A percentile compares a stretch with the other conserved stretches of the same genome.
Evolutionary conservation across 2,329 filamentous ascomycete species (phyloP).

Genomic region (Botryotinia calthae): DNA sequence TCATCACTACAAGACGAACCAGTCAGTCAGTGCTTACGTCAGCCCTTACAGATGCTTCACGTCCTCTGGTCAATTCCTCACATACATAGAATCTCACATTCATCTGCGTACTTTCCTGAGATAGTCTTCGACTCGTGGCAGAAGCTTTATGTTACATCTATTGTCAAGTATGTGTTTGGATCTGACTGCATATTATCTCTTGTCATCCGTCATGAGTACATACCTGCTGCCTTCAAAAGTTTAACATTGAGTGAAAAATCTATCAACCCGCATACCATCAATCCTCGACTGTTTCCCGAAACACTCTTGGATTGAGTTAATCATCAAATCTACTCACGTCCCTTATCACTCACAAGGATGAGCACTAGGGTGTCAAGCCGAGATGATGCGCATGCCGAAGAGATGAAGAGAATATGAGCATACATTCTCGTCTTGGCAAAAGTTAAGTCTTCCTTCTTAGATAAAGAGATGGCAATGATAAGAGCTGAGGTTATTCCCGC

Average conservation of each 20-base stretch:
- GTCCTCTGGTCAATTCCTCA: background rate
- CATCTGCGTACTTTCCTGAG: background rate
- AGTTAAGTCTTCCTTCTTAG: background rate
- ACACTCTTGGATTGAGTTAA: background rate
- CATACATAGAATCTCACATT: background rate
- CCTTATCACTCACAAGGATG: background rate
- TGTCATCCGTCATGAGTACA: background rate
- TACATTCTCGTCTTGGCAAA: constrained; percentile 16
- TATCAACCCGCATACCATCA: background rate
- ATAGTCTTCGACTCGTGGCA: background rate
- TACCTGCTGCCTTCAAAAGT: constrained; percentile 3
- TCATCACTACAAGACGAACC: background rate
- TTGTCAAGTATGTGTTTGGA: background rate
- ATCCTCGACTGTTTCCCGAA: background rate
- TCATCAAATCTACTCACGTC: background rate
- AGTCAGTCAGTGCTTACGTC: background rate
- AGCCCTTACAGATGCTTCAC: background rate
- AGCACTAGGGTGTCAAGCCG: background rate
- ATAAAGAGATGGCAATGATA: background rate
- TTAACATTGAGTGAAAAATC: background rate
- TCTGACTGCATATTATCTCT: background rate
- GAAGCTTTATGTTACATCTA: background rate
- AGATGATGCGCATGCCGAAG: background rate
- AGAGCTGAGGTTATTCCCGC: background rate
- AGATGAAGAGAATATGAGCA: background rate